Conservation (phyloP, 2,329 filamentous ascomycete species). For the Colletotrichum paranaense region DNA sequence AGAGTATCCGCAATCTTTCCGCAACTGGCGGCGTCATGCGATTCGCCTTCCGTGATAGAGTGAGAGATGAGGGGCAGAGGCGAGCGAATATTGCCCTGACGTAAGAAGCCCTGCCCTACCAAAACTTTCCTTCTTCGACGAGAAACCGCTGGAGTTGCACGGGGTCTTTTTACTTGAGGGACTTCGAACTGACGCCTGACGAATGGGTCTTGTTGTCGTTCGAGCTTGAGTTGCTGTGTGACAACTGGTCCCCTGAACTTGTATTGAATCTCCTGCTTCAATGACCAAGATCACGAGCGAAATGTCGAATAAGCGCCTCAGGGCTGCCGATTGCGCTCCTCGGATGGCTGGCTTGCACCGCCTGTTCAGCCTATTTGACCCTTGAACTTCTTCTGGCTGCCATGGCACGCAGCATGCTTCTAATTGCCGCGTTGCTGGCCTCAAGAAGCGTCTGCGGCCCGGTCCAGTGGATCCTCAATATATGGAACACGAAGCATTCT, state of each 20-base stretch:
- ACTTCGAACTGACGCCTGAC: too few species aligned
- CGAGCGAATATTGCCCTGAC: constrained; percentile 25
- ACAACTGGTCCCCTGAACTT: neutral
- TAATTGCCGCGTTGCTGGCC: constrained; percentile 2
- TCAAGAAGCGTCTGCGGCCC: constrained; percentile 6
- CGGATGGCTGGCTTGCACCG: constrained; percentile 4
- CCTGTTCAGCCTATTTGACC: neutral
- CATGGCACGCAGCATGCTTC: neutral
- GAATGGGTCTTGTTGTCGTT: neutral
- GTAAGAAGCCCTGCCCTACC: too few species aligned
- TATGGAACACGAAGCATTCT: neutral
- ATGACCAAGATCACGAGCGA: neutral
- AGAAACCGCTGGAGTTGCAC: too few species aligned
- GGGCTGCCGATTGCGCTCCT: neutral
- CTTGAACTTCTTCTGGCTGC: neutral
- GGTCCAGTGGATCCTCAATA: constrained; percentile 16
- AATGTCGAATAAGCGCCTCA: neutral
- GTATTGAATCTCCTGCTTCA: neutral
- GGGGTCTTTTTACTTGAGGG: too few species aligned
- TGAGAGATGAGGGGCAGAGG: constrained; percentile 36
- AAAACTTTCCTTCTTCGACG: too few species aligned
- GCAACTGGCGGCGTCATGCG: neutral
- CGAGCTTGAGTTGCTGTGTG: neutral
- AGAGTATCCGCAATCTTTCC: constrained; percentile 7
- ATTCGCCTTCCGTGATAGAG: neutral